Evolutionary conservation across 257 asterid genomes (phyloP).

Genomic region (Ocimum tenuiflorum): DNA sequence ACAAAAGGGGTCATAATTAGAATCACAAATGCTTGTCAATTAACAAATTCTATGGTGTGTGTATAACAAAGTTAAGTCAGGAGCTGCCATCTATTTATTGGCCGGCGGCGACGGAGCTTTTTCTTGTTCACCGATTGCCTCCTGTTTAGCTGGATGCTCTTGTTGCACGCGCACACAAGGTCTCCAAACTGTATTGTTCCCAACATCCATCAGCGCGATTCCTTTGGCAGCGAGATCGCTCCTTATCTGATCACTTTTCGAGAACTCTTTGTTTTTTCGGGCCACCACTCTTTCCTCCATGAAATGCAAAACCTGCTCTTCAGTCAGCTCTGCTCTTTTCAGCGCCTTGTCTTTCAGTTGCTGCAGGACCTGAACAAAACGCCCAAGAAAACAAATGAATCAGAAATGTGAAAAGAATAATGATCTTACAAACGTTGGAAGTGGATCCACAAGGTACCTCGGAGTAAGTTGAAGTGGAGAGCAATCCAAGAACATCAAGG

Average conservation of each 20-base stretch:
- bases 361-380: slow-evolving; percentile 46
- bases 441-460: slow-evolving; percentile 26
- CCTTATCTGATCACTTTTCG: slow-evolving; percentile 62
- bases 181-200: slow-evolving; percentile 76
- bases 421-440: neutral
- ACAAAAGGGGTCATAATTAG: no score
- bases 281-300: slow-evolving; percentile 63
- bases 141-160: neutral
- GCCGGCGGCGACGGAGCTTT: neutral
- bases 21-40: no score
- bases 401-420: neutral
- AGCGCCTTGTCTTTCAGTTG: slow-evolving; percentile 82
- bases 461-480: slow-evolving; percentile 23
- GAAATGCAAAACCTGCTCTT: slow-evolving; percentile 41
- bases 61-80: neutral
- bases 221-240: slow-evolving; percentile 55
- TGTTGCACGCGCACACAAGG: slow-evolving; percentile 32
- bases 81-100: neutral
- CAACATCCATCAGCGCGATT: slow-evolving; percentile 72
- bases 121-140: neutral
- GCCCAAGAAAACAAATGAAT: neutral
- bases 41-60: neutral
- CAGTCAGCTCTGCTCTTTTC: slow-evolving; percentile 55
- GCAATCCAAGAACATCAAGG: slow-evolving; percentile 33
- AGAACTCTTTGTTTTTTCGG: slow-evolving; percentile 50